Base-by-base conservation (phyloP, 257 asterid species). In the Penstemon barbatus region DNA sequence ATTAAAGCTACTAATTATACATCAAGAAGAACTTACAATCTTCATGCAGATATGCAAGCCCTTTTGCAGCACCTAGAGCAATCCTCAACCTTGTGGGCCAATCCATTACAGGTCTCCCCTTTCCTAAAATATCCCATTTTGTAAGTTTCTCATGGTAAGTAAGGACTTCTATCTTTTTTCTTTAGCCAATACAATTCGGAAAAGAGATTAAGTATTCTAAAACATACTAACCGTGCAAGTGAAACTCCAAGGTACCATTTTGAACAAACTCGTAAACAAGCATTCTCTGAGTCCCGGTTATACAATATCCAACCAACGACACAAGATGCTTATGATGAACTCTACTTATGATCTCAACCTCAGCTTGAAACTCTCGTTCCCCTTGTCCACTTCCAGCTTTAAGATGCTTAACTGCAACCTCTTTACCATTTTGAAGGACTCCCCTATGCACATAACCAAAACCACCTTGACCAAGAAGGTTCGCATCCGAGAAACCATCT, bases 341-440 rank as follows among this genome's bases (percentile, higher is more conserved):
- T 70, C 97, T 74, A 75, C 97, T 93, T 42, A 93, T 93, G 63
- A 90, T 93, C 81, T 93, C 98, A 41, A 93, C 96, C 83, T 93
- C 98, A 6, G 98, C 98, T 63, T 85, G 96, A 70, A 92, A 92
- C 45, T 92, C 97, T 4, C 96, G 88, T 56, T 92, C 98, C 41
- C 98, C 98, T 65, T 90, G 98, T 48, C 96, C 96, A 63, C 98
- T 93, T 37, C 96, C 99, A n/a, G 89, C 92, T 78, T 93, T 90
- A 0, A 90, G 84, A 79, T 86, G 88, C 76, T 90, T 93, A 53
- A 93, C 82, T 0, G 99, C 99, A 9, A 93, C 91, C 76, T 88
- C 97, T 78, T 83, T 93, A 11, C 96, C 96, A 19, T 80, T 87
- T 5, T 96, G 92, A 60, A 93, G 91, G 50, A 93, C 69, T 43